Evolutionary conservation across 306 rosid genomes (phyloP), one percentile per base, ranked within the genome.

Genomic region (Vicia faba): DNA sequence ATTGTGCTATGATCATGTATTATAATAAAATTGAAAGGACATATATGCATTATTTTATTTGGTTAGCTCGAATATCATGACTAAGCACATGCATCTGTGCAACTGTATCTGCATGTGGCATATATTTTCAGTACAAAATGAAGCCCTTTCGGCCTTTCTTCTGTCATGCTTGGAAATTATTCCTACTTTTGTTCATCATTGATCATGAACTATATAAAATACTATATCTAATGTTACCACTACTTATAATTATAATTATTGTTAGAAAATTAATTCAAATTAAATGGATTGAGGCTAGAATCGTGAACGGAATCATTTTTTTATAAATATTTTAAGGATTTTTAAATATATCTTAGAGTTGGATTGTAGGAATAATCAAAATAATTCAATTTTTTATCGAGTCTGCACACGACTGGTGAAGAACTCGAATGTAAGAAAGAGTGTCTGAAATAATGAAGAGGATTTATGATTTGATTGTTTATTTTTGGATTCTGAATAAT

Each of bases 71-170:
- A 81, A 69, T 55, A 40, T 82, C 66, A 31, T 78, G 25, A 62
- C 76, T 45, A 60, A 31, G 86, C 83, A 78, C 86, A 74, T 82
- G 86, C 66, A 61, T 49, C 29, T 49, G 59, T 65, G 76, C 31
- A 38, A 66, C 81, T 75, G 80, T 78, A 54, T 78, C 75, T 71
- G 83, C 82, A 73, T 81, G 85, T 69, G 82, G 11, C 64, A 68
- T 55, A 28, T 55, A 55, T 72, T 76, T 40, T 29, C 69, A 40
- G 66, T 69, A 57, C 35, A 70, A 38, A 62, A 54, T 72, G 43
- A 41, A 76, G 49, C 57, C 59, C 78, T 72, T 70, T 77, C 72
- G 44, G 75, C 67, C 23, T 69, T 71, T 72, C 45, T 11, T 72
- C 74, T 72, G 71, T 50, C 84, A 81, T 57, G 66, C 73, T 72